Base-by-base conservation (phyloP, 1,284 basidiomycete species). In the Trametes sp. region DNA sequence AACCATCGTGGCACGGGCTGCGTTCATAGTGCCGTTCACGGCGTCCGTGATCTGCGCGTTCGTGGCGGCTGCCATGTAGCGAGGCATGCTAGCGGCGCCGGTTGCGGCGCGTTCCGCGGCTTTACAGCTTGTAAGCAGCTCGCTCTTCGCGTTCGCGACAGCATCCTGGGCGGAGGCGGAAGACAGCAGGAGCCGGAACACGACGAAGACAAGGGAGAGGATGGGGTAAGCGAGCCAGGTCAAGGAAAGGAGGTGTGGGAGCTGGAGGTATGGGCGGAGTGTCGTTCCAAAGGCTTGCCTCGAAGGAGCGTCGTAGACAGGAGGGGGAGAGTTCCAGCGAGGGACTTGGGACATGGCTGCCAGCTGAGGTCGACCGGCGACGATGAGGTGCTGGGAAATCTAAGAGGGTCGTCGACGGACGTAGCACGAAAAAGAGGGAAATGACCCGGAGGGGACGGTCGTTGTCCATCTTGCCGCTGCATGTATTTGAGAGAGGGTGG, bases 201-300 rank as follows among this genome's bases (percentile, higher is more conserved):
- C 90, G 72, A 96, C 87, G 73, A 98, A 94, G 66, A 96, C 75
- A 62, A 98, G 86, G 11, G 95, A 95, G 38, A 97, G 80, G 29
- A 97, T 87, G 33, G 92, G 91, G 72, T 91, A 92, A 24, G 91
- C 91, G 31, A 93, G 89, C 87, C 94, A 92, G 68, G 93, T 86
- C 24, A 97, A 86, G 26, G 92, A 91, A 49, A 96, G 85, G 44
- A 95, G 84, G 66, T 96, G 89, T 26, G 86, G 82, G 14, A 96
- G 88, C 61, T 90, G 85, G 41, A 98, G 88, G 75, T 94, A 96
- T 9, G 95, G 93, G 62, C 82, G 88, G 63, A 94, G 86, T 38
- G 83, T 82, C 23, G 84, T 83, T 65, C 76, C 75, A 63, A 74
- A 71, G 67, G 73, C 70, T 41, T 77, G 70, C 61, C 73, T 69